A percentile compares a stretch with the other conserved stretches of the same genome.
phyloP scores from a whole-genome alignment of 2,329 filamentous ascomycete genomes.

The Hawksworthiomyces lignivorus region DNA sequence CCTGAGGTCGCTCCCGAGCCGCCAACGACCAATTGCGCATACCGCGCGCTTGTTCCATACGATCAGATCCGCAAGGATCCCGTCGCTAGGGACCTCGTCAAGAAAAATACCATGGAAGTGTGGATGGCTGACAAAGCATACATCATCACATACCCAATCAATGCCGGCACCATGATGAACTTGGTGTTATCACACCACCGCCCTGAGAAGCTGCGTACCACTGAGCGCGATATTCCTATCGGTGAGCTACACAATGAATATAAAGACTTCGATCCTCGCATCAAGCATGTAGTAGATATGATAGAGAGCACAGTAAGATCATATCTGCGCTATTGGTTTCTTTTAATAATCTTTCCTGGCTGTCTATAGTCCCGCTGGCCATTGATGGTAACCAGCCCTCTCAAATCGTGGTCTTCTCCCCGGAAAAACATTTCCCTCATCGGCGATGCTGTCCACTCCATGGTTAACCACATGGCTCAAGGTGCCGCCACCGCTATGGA shows the following conservation, averaged over 20 bases:
- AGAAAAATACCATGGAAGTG: constrained; percentile 23
- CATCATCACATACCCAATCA: constrained; percentile 39
- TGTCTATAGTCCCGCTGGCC: constrained; percentile 28
- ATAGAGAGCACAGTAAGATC: constrained; percentile 22
- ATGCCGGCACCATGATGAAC: constrained; percentile 35
- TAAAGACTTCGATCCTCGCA: constrained; percentile 35
- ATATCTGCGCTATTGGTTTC: not conserved
- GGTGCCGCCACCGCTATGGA: constrained; percentile 37
- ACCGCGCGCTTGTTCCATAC: constrained; percentile 36
- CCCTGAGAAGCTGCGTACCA: constrained; percentile 23
- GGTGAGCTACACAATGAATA: constrained; percentile 34
- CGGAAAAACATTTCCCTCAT: constrained; percentile 32
- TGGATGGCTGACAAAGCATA: constrained; percentile 23
- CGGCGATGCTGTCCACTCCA: constrained; percentile 31
- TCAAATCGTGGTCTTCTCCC: constrained; percentile 18
- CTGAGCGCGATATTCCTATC: constrained; percentile 30
- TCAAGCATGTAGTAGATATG: constrained; percentile 33
- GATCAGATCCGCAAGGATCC: constrained; percentile 34
- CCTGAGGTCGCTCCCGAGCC: constrained; percentile 31
- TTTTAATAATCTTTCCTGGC: too few relatives aligned
- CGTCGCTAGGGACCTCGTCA: constrained; percentile 28
- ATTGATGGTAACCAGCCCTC: constrained; percentile 32
- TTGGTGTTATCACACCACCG: constrained; percentile 31
- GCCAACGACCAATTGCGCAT: constrained; percentile 35
- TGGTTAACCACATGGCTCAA: constrained; percentile 36